Conservation (phyloP, 768 basidiomycete genomes). For the Chalciporus piperatus region DNA sequence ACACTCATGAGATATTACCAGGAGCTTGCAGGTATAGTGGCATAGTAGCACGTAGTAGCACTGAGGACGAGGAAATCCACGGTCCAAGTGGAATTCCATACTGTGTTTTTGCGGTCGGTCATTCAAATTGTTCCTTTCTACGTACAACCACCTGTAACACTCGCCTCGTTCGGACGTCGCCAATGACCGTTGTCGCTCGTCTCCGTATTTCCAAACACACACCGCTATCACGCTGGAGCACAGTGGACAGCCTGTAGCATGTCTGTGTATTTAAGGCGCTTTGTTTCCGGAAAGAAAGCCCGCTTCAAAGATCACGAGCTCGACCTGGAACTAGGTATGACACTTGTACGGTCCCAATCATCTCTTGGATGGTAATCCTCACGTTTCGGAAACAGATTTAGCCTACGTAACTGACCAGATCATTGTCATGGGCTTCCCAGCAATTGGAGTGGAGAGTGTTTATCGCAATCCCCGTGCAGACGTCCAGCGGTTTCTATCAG, state of each 20-base stretch:
- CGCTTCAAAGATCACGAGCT: constrained; percentile 68
- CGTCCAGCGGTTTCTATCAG: constrained; percentile 70
- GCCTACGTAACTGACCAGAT: constrained; percentile 72
- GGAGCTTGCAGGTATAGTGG: constrained; percentile 42
- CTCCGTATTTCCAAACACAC: neutral
- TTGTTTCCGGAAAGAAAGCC: constrained; percentile 82
- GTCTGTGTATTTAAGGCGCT: constrained; percentile 63
- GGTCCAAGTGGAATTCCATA: too few relatives aligned
- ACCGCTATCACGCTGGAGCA: neutral
- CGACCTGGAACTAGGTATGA: constrained; percentile 66
- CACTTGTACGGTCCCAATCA: constrained; percentile 4
- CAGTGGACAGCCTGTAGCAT: constrained; percentile 32
- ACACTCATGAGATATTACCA: constrained; percentile 55
- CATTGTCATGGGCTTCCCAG: constrained; percentile 85
- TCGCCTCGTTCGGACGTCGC: too few relatives aligned
- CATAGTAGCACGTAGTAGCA: constrained; percentile 28
- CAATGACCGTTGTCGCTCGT: neutral
- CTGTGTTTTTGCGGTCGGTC: too few relatives aligned
- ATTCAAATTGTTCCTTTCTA: neutral
- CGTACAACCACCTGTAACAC: neutral
- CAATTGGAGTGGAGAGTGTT: constrained; percentile 69
- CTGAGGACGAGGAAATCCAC: too few relatives aligned
- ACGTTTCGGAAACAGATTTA: constrained; percentile 41
- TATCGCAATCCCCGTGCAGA: constrained; percentile 81
- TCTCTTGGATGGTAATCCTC: constrained; percentile 6